Conservation (phyloP, 345 rosid genomes). For the Ricinus communis region DNA sequence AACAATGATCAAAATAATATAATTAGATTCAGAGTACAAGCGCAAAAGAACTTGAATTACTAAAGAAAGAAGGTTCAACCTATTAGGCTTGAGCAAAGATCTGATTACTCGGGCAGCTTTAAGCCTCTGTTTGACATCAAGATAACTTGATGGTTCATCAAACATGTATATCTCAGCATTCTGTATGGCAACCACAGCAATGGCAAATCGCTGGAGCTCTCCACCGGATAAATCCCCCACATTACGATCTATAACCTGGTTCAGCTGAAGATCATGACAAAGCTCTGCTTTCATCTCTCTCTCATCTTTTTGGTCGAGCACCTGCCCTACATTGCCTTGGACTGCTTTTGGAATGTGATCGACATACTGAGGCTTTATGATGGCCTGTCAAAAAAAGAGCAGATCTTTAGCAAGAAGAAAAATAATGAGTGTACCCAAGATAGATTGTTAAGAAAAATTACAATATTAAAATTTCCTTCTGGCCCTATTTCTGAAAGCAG, state of each 20-base stretch:
- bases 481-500: not conserved
- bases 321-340: constrained; percentile 89
- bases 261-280: constrained; percentile 78
- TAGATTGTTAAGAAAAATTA: too few species aligned
- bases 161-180: constrained; percentile 98
- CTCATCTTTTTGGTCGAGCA: constrained; percentile 91
- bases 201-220: constrained; percentile 97
- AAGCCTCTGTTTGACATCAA: constrained; percentile 97
- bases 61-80: constrained; percentile 41
- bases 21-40: not conserved
- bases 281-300: constrained; percentile 71
- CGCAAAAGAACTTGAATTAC: not conserved
- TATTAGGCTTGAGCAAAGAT: constrained; percentile 81
- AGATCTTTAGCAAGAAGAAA: constrained; percentile 4
- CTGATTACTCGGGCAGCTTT: constrained; percentile 95
- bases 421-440: not conserved
- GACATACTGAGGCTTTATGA: constrained; percentile 95
- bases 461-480: too few species aligned
- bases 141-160: constrained; percentile 99
- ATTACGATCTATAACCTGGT: constrained; percentile 89
- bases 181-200: constrained; percentile 90
- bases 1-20: constrained; percentile 1
- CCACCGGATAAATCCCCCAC: constrained; percentile 97
- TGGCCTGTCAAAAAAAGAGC: constrained; percentile 55
- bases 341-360: constrained; percentile 97